Conservation (phyloP, 305 asterid genomes). For the Fraxinus angustifolia region DNA sequence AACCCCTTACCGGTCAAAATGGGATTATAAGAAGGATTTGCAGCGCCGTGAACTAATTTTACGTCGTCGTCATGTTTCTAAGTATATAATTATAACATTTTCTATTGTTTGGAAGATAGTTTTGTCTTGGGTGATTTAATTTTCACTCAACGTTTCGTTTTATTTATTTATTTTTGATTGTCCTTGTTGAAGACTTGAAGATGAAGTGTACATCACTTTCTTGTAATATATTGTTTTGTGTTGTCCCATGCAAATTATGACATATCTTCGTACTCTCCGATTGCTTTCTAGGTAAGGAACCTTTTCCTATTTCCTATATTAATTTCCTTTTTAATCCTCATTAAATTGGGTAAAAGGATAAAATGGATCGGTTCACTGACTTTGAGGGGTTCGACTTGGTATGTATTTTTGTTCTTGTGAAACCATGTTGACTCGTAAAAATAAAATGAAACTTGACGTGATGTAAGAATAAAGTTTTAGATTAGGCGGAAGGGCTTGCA, state of each 20-base stretch:
- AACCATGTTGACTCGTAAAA: neutral
- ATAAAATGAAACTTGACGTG: too few species aligned
- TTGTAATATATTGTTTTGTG: neutral
- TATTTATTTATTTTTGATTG: neutral
- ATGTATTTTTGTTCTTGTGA: too few species aligned
- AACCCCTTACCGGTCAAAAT: slow-evolving; percentile 28
- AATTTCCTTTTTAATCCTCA: neutral
- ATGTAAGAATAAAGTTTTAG: too few species aligned
- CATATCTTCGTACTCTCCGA: neutral
- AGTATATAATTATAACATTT: neutral
- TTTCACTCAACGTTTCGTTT: neutral
- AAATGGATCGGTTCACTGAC: too few species aligned
- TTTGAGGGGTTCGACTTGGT: too few species aligned
- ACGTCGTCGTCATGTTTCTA: neutral
- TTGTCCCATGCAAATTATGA: neutral
- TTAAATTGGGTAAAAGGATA: neutral
- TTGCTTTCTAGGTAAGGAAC: neutral
- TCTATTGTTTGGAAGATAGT: neutral
- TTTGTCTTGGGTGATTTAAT: neutral
- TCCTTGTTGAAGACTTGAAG: neutral
- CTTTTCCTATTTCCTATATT: neutral
- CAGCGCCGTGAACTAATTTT: slow-evolving; percentile 25
- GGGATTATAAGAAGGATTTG: slow-evolving; percentile 44
- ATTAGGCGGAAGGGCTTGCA: too few species aligned
- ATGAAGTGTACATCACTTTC: neutral